A percentile compares a stretch with the other conserved stretches of the same genome.
These are phyloP conservation scores for Ophiostoma ips DNA, from an alignment of 2,329 filamentous ascomycete species.

Conservation along the genomic window DNA sequence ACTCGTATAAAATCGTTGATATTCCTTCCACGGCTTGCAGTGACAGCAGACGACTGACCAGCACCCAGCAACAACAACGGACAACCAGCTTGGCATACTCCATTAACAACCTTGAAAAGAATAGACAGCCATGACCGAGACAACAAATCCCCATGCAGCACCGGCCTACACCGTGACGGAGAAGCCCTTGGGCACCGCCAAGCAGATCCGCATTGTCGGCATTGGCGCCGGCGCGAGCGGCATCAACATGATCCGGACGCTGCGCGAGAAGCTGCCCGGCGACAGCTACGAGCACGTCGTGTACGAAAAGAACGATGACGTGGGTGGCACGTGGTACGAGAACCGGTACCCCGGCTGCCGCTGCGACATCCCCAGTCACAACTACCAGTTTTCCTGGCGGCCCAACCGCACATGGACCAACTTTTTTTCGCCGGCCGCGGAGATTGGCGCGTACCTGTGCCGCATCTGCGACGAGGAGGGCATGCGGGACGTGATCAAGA, in stretches of 20 bases:
- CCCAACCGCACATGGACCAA: conserved; percentile 45
- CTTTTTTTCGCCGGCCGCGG: conserved; percentile 39
- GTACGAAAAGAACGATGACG: conserved; percentile 42
- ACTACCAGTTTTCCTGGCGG: conserved; percentile 48
- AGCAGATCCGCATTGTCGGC: conserved; percentile 28
- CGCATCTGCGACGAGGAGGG: conserved; percentile 30
- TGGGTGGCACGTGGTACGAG: conserved; percentile 46
- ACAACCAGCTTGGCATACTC: too few relatives aligned
- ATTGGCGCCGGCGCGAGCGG: conserved; percentile 26
- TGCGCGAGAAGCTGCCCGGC: conserved; percentile 24
- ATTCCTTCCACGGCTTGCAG: too few relatives aligned
- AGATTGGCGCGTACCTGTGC: conserved; percentile 42
- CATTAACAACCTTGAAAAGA: too few relatives aligned
- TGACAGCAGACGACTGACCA: not conserved
- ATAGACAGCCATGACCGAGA: not conserved
- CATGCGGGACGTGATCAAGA: conserved; percentile 29
- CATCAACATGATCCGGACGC: conserved; percentile 29
- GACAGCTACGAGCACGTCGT: conserved; percentile 30
- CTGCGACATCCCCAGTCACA: conserved; percentile 44
- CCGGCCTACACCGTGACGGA: conserved; percentile 10
- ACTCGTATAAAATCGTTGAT: too few relatives aligned
- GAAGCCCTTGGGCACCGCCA: conserved; percentile 15
- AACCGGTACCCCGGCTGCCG: conserved; percentile 44
- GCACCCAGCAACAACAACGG: too few relatives aligned
- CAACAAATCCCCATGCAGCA: too few relatives aligned